Base-by-base conservation (phyloP, 495 filamentous ascomycete species). In the Penicillium egyptiacum region DNA sequence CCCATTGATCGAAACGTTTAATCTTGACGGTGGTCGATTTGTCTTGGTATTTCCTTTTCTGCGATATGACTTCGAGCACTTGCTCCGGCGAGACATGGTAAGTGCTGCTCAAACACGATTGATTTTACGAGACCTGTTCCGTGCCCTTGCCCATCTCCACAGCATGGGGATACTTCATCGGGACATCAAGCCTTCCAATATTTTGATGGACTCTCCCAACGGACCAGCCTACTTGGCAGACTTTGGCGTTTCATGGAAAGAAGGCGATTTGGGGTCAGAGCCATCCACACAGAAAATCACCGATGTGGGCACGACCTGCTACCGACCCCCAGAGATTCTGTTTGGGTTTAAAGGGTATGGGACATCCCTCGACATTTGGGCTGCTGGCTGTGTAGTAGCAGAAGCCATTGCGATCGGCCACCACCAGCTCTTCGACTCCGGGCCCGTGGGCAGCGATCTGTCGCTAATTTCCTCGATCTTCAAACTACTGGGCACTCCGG, bases 401-500 rank as follows among this genome's bases (percentile, higher is more conserved):
- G 91, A 83, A 68, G 67, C 80, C 52, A 51, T 83, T 65, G 57
- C 70, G 19, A 66, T 70, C 9, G 68, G 70, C 41, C 74, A 77
- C 49, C 72, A 74, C 45, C 73, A 86, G 16, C 76, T 98, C 3
- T 98, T 99, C 60, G 89, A 96, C 61, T 83, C 86, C 2, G 89
- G 91, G 25, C 90, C 92, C 50, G 76, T 96, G 39, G 94, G 94
- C 2, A 98, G 90, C 66, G 95, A 99, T 71, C 78, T 99, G 30
- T 88, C 90, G 5, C 76, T 99, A 39, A 89, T 99, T 45, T 79
- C 88, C 49, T 95, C 89, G 61, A 92, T 97, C 19, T 99, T 99
- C 72, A 83, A 85, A 69, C 91, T 83, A 12, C 72, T 98, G 25
- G 94, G 94, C 7, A 96, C 92, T 3, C 94, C 94, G 0, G 86